A percentile compares a stretch with the other conserved stretches of the same genome.
phyloP scores from a whole-genome alignment of 2,329 filamentous ascomycete species.

The Sporothrix luriei region DNA sequence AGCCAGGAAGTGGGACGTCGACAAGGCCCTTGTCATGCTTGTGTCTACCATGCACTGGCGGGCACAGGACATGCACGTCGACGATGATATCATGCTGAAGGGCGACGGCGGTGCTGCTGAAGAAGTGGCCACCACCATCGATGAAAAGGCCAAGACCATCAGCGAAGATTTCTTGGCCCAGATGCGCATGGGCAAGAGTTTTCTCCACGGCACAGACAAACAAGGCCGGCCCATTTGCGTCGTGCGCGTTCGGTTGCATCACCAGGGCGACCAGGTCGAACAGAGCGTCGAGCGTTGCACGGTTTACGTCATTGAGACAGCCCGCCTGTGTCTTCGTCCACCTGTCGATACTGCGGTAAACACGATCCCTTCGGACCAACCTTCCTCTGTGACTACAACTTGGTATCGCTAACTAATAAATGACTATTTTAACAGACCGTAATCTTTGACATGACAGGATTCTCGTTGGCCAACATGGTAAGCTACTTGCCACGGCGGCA shows the following conservation, averaged over 20 bases:
- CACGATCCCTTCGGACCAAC: conserved; percentile 37
- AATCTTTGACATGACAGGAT: conserved; percentile 93
- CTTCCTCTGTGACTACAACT: neutral
- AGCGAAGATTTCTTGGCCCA: conserved; percentile 80
- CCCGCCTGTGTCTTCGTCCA: conserved; percentile 75
- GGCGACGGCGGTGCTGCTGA: conserved; percentile 72
- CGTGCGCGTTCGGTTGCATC: conserved; percentile 80
- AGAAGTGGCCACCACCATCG: conserved; percentile 54
- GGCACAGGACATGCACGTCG: conserved; percentile 77
- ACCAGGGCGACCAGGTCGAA: conserved; percentile 77
- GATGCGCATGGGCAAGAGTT: conserved; percentile 88
- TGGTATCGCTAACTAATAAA: neutral
- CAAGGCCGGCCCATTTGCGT: conserved; percentile 82
- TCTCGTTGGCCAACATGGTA: conserved; percentile 93
- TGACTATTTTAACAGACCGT: conserved; percentile 64
- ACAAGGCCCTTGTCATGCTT: conserved; percentile 91
- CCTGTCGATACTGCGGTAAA: conserved; percentile 90
- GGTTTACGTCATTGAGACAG: conserved; percentile 91
- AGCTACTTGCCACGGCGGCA: conserved; percentile 34
- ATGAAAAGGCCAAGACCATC: conserved; percentile 64
- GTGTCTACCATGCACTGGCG: conserved; percentile 95
- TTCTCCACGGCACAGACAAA: conserved; percentile 84
- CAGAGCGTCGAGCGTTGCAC: conserved; percentile 85
- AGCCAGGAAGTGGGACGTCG: conserved; percentile 93
- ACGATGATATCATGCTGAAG: conserved; percentile 79